Evolutionary conservation across 805 yeast species (phyloP).

Genomic region (Wickerhamomyces chambardii): DNA sequence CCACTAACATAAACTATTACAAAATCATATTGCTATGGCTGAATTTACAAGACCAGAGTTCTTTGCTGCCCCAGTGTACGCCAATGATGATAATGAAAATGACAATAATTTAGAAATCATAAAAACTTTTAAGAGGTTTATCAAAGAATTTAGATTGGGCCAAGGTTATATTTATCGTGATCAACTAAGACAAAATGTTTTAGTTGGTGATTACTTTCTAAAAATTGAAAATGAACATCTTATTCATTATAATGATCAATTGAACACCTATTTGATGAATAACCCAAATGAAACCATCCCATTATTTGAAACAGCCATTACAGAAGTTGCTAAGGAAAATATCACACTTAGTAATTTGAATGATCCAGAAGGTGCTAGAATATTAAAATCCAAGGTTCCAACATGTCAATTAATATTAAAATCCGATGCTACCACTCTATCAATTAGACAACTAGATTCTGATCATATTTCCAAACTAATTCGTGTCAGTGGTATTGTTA

Average conservation of each 20-base stretch:
- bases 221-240: constrained; percentile 78
- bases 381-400: constrained; percentile 50
- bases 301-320: constrained; percentile 71
- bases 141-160: constrained; percentile 78
- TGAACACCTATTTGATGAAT: constrained; percentile 75
- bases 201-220: constrained; percentile 65
- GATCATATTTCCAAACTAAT: constrained; percentile 86
- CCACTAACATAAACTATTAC: not conserved
- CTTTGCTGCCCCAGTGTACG: constrained; percentile 73
- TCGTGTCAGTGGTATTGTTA: constrained; percentile 86
- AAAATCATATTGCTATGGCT: constrained; percentile 31
- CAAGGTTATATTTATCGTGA: constrained; percentile 83
- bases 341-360: constrained; percentile 35
- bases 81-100: constrained; percentile 68
- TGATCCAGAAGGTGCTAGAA: constrained; percentile 25
- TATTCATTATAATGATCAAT: constrained; percentile 80
- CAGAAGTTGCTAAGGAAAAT: constrained; percentile 74
- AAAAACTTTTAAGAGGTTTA: constrained; percentile 72
- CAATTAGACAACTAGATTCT: constrained; percentile 78
- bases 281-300: constrained; percentile 88
- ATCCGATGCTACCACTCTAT: constrained; percentile 61
- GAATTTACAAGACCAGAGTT: constrained; percentile 44
- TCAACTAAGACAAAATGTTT: constrained; percentile 78
- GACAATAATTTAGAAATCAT: constrained; percentile 60
- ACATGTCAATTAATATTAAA: constrained; percentile 73